Evolutionary conservation across 2,329 filamentous ascomycete genomes (phyloP).

Genomic region (Talaromyces islandicus): DNA sequence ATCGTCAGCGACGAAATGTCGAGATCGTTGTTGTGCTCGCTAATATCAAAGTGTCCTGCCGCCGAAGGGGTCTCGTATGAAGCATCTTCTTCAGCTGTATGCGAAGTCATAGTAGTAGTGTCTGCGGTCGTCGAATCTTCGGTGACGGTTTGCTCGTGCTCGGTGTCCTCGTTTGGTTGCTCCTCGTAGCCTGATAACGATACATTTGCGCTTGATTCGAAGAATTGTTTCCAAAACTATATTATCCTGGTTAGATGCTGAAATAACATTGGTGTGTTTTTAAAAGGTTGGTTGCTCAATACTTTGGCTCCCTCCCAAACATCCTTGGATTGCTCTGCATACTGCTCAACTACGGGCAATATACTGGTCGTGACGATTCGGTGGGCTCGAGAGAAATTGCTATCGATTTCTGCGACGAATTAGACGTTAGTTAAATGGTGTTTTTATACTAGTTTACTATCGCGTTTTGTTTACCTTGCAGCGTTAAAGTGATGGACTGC

Average conservation of each 20-base stretch:
- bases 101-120: conserved; percentile 22
- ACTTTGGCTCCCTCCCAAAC: conserved; percentile 98
- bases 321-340: conserved; percentile 84
- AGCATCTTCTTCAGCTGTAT: conserved; percentile 26
- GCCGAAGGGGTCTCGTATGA: conserved; percentile 38
- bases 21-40: conserved; percentile 37
- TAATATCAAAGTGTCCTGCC: conserved; percentile 19
- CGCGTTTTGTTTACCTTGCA: conserved; percentile 64
- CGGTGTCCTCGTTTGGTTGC: conserved; percentile 54
- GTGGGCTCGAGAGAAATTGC: conserved; percentile 95
- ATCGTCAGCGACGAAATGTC: conserved; percentile 39
- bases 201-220: conserved; percentile 95
- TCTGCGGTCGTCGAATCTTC: conserved; percentile 52
- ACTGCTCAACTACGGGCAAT: conserved; percentile 87
- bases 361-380: conserved; percentile 93
- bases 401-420: conserved; percentile 73
- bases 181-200: conserved; percentile 94
- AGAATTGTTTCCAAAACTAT: conserved; percentile 99
- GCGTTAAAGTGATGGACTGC: conserved; percentile 90
- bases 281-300: conserved; percentile 3
- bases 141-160: conserved; percentile 46
- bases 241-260: not conserved
- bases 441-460: not conserved
- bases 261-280: not conserved
- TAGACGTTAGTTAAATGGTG: not conserved